A percentile compares a stretch with the other conserved stretches of the same genome.
Conservation (phyloP, 108 stramenopile species). For the Stephanodiscus minutulus region DNA sequence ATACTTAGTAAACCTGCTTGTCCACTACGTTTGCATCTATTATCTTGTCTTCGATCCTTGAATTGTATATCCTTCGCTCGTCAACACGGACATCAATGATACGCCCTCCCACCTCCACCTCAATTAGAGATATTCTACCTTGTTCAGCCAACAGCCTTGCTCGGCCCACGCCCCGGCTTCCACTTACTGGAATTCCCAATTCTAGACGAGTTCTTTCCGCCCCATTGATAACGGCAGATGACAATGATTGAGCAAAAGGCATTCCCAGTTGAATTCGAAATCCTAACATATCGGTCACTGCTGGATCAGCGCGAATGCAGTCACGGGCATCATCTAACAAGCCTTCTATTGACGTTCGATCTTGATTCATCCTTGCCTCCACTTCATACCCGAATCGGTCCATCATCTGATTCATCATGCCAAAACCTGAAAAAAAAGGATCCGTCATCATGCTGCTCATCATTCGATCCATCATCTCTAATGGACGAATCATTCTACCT, state of each 20-base stretch:
- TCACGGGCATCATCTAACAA: neutral
- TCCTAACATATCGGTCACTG: constrained; percentile 1
- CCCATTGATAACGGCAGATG: constrained; percentile 3
- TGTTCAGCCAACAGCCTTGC: constrained; percentile 4
- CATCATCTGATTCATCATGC: constrained; percentile 8
- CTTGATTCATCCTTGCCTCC: constrained; percentile 6
- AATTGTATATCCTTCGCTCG: neutral
- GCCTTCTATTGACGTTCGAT: neutral
- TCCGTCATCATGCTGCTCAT: neutral
- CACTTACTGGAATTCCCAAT: neutral
- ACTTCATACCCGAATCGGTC: neutral
- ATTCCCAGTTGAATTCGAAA: neutral
- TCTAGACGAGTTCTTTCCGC: neutral
- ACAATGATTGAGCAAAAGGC: constrained; percentile 5
- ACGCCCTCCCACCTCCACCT: constrained; percentile 1
- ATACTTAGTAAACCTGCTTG: constrained; percentile 2
- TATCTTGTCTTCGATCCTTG: neutral
- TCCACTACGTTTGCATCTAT: constrained; percentile 16
- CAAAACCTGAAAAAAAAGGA: neutral
- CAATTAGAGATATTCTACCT: constrained; percentile 1
- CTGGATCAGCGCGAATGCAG: constrained; percentile 1
- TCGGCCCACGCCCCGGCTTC: constrained; percentile 2
- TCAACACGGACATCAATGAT: constrained; percentile 8
- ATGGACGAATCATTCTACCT: neutral
- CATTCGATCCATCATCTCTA: constrained; percentile 8